phyloP scores from a whole-genome alignment of 441 rosid species.

The Erodium trifolium region DNA sequence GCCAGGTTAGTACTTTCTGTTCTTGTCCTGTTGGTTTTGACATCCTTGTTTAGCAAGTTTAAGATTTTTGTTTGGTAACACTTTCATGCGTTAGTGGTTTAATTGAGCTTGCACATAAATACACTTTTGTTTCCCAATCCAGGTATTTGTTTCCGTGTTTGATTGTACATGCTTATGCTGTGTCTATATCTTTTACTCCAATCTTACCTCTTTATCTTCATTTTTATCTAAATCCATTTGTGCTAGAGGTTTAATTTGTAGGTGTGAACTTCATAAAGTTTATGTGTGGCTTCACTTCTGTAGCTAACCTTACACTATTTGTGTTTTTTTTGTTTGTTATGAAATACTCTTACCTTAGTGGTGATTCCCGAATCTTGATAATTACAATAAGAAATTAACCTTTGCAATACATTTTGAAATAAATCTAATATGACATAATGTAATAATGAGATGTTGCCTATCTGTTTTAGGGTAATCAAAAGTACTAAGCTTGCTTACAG shows the following conservation, averaged over 20 bases:
- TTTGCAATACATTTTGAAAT: not conserved
- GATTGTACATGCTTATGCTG: not conserved
- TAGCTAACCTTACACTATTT: not conserved
- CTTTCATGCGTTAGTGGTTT: conserved; percentile 2
- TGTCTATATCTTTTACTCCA: not conserved
- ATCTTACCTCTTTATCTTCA: not conserved
- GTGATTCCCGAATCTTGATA: not conserved
- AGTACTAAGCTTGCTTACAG: not conserved
- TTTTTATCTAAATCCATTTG: conserved; percentile 1
- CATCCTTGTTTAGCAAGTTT: conserved; percentile 14
- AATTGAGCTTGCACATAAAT: not conserved
- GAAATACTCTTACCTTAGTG: not conserved
- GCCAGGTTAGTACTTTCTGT: conserved; percentile 48
- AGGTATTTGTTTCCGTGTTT: not conserved
- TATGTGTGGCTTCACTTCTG: not conserved
- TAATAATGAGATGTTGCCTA: not conserved
- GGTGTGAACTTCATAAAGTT: conserved; percentile 5
- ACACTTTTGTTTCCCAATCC: not conserved
- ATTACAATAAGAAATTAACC: not conserved
- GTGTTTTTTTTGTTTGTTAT: not conserved
- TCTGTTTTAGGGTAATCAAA: not conserved
- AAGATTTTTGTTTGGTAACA: conserved; percentile 3
- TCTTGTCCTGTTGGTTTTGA: conserved; percentile 5
- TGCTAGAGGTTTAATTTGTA: conserved; percentile 1
- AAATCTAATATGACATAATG: not conserved